phyloP scores from a whole-genome alignment of 352 stramenopile genomes.

The Globisporangium mamillatum region DNA sequence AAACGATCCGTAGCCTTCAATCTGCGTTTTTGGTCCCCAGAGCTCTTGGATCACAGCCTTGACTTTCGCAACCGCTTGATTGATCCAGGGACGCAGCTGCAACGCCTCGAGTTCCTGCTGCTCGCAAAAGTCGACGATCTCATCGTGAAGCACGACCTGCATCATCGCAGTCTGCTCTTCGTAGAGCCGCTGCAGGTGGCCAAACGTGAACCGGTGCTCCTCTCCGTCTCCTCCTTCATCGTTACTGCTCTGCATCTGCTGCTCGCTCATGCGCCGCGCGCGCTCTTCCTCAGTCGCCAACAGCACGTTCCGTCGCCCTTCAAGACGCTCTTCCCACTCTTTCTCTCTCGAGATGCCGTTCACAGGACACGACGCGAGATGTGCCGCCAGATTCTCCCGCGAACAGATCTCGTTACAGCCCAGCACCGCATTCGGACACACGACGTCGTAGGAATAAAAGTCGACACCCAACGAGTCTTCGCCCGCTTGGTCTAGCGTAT shows the following conservation, averaged over 20 bases:
- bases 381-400: conserved; percentile 59
- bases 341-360: conserved; percentile 72
- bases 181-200: conserved; percentile 72
- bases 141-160: conserved; percentile 75
- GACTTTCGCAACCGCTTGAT: conserved; percentile 50
- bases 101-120: conserved; percentile 41
- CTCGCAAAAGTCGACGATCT: conserved; percentile 62
- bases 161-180: conserved; percentile 78
- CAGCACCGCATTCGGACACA: conserved; percentile 80
- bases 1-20: conserved; percentile 79
- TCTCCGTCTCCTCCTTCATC: conserved; percentile 23
- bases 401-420: conserved; percentile 80
- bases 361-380: conserved; percentile 63
- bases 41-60: conserved; percentile 39
- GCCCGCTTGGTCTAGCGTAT: conserved; percentile 61
- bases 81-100: conserved; percentile 36
- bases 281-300: conserved; percentile 74
- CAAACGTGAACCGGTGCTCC: conserved; percentile 42
- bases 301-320: conserved; percentile 64
- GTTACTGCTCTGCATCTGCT: conserved; percentile 19
- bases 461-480: conserved; percentile 53
- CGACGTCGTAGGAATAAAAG: conserved; percentile 80
- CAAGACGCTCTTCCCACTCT: conserved; percentile 72
- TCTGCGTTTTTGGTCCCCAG: conserved; percentile 41
- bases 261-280: conserved; percentile 62